Evolutionary conservation across 352 stramenopile genomes (phyloP).

Genomic region (Pythium phragmitis): DNA sequence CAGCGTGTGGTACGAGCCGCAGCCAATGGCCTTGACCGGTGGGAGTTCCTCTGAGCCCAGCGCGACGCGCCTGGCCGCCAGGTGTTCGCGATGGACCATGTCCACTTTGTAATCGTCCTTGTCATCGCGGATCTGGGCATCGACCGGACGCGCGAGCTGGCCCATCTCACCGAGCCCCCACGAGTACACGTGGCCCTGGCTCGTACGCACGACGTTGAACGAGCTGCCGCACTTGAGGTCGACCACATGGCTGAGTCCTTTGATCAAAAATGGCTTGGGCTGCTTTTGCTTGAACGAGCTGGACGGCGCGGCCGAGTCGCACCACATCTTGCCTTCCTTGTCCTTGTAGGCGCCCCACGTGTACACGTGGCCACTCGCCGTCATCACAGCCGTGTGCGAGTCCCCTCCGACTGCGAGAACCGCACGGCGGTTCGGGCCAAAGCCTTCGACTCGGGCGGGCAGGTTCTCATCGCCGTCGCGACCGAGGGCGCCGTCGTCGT

Average conservation of each 20-base stretch:
- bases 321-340: slow-evolving; percentile 95
- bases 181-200: slow-evolving; percentile 87
- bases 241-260: slow-evolving; percentile 56
- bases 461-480: slow-evolving; percentile 77
- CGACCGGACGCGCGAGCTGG: slow-evolving; percentile 70
- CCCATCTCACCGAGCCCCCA: slow-evolving; percentile 92
- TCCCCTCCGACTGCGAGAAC: slow-evolving; percentile 92
- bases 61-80: slow-evolving; percentile 72
- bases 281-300: slow-evolving; percentile 85
- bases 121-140: slow-evolving; percentile 63
- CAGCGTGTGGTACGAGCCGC: slow-evolving; percentile 88
- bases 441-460: slow-evolving; percentile 55
- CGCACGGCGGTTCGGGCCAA: slow-evolving; percentile 43
- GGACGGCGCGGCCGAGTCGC: slow-evolving; percentile 60
- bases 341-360: slow-evolving; percentile 96
- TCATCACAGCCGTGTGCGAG: slow-evolving; percentile 92
- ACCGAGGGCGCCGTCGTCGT: slow-evolving; percentile 90
- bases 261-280: slow-evolving; percentile 55
- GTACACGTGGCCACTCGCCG: slow-evolving; percentile 88
- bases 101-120: slow-evolving; percentile 71
- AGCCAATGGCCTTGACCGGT: slow-evolving; percentile 79
- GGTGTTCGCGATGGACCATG: slow-evolving; percentile 76
- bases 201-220: slow-evolving; percentile 87
- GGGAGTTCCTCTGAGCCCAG: slow-evolving; percentile 50
- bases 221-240: slow-evolving; percentile 81